Evolutionary conservation across 805 yeast species (phyloP), one percentile per base, ranked within the genome.

Genomic region (Hanseniaspora taiwanica): DNA sequence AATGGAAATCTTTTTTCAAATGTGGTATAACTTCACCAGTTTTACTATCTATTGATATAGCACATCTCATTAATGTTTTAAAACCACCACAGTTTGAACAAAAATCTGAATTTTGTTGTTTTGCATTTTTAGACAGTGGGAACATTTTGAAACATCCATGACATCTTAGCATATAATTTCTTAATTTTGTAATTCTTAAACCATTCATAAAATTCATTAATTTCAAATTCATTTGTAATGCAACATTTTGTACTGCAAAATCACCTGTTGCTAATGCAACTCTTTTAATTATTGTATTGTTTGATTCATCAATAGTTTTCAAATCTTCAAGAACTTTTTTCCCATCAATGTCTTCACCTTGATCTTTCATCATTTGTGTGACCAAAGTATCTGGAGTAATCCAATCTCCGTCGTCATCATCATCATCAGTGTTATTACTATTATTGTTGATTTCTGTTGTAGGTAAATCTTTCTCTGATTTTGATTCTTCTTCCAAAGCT

Each of bases 181-280:
- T 72, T 25, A 91, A 81, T 56, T 83, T 74, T 48, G 75, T 80
- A 60, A 91, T 87, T 51, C 79, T 85, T 46, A 78, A 65, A 17
- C 98, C 98, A 1, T 87, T 75, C 64, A 74, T 70, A 19, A 82
- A 68, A 59, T 87, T 87, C 76, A 91, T 80, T 49, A 89, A 66
- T 48, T 83, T 81, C 43, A 91, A 60, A 4, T 96, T 96, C 50
- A 91, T 70, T 59, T 89, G 97, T 63, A 91, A 68, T 1, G 95
- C 74, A 13, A 87, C 95, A 60, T 91, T 91, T 60, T 91, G 99
- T 53, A 89, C 84, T 2, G 99, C 97, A 64, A 89, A 91, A 73
- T 91, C 99, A 21, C 94, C 94, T 0, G 96, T 81, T 0, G 95
- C 79, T 38, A 91, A 62, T 2, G 96, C 98, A 16, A 80, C n/a